Evolutionary conservation across 1,284 basidiomycete species (phyloP).

Genomic region (Pseudozyma sp.): DNA sequence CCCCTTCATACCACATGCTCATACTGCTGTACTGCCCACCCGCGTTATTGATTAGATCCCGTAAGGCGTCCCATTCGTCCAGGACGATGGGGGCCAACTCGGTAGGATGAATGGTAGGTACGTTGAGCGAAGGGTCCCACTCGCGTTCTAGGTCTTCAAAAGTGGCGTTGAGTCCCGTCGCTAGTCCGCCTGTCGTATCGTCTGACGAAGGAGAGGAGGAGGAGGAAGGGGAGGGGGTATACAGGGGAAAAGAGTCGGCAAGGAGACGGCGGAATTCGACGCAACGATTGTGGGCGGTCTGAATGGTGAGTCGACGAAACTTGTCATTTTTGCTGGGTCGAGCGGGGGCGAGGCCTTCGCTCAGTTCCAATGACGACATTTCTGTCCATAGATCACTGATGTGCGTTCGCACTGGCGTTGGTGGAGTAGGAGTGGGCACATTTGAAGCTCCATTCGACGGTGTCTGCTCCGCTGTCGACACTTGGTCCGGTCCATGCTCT

Average conservation of each 20-base stretch:
- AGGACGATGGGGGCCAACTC: constrained; percentile 26
- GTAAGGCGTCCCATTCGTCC: constrained; percentile 63
- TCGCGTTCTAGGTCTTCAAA: constrained; percentile 40
- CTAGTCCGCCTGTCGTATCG: constrained; percentile 21
- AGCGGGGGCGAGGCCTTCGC: constrained; percentile 40
- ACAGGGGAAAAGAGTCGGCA: constrained; percentile 33
- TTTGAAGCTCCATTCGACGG: not conserved
- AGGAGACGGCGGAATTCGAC: constrained; percentile 22
- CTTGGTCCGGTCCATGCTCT: no score
- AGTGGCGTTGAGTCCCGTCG: constrained; percentile 15
- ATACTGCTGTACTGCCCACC: constrained; percentile 41
- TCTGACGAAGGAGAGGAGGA: not conserved
- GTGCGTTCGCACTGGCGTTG: constrained; percentile 1
- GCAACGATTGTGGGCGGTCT: constrained; percentile 30
- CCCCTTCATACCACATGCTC: constrained; percentile 37
- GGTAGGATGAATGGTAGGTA: constrained; percentile 45
- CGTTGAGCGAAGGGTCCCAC: constrained; percentile 35
- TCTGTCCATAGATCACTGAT: constrained; percentile 36
- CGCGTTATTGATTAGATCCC: constrained; percentile 58
- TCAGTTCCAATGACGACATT: constrained; percentile 29
- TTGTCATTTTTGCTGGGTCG: constrained; percentile 46
- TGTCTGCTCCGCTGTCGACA: not conserved
- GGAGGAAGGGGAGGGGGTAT: not conserved
- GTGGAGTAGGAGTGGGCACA: not conserved
- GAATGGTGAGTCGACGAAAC: constrained; percentile 41